These are phyloP conservation scores for Raphanus raphanistrum DNA, from an alignment of 345 rosid genomes.

Conservation along the genomic window DNA sequence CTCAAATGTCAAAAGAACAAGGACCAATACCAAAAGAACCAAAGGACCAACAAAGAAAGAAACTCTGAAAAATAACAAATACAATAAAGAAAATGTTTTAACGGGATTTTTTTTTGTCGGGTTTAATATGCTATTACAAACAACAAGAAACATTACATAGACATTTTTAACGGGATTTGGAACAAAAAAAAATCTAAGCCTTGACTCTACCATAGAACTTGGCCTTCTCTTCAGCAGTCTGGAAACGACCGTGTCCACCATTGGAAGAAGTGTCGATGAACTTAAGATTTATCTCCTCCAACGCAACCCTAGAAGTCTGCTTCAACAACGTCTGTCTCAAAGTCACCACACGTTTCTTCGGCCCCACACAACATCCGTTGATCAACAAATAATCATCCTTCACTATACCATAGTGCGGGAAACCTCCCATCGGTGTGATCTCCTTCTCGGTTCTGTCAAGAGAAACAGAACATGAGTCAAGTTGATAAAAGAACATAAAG, in stretches of 20 bases:
- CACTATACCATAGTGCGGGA: constrained; percentile 86
- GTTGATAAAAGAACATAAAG: constrained; percentile 2
- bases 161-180: neutral
- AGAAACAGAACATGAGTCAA: neutral
- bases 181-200: constrained; percentile 39
- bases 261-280: constrained; percentile 75
- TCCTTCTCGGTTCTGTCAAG: constrained; percentile 62
- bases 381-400: constrained; percentile 82
- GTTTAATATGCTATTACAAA: too few relatives aligned
- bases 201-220: constrained; percentile 66
- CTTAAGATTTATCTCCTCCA: constrained; percentile 76
- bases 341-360: constrained; percentile 91
- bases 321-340: constrained; percentile 68
- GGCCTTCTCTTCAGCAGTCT: constrained; percentile 75
- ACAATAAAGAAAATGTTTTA: too few relatives aligned
- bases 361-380: constrained; percentile 86
- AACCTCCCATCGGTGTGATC: constrained; percentile 93
- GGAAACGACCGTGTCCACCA: constrained; percentile 77
- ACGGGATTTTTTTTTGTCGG: too few relatives aligned
- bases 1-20: too few relatives aligned
- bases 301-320: constrained; percentile 74
- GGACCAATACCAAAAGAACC: too few relatives aligned
- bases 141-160: too few relatives aligned
- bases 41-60: too few relatives aligned
- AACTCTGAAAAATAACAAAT: too few relatives aligned